phyloP scores from a whole-genome alignment of 2,329 filamentous ascomycete genomes.

The Phoma herbarum region DNA sequence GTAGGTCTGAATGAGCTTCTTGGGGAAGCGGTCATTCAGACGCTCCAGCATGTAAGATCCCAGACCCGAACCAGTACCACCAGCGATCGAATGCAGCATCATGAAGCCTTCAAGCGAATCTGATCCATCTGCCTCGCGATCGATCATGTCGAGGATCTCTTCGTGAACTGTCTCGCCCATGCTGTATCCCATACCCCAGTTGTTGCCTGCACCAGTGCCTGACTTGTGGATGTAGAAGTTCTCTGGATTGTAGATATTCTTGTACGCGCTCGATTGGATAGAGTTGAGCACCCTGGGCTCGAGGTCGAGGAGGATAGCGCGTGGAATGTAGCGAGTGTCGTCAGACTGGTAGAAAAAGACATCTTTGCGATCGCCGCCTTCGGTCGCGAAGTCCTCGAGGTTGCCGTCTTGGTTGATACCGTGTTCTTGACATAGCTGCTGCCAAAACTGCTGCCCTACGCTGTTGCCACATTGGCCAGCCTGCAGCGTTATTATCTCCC shows the following conservation, averaged over 20 bases:
- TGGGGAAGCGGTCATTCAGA: conserved; percentile 96
- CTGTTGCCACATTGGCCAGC: conserved; percentile 99
- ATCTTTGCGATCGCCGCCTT: conserved; percentile 97
- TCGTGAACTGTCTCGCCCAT: conserved; percentile 92
- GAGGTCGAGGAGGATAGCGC: conserved; percentile 93
- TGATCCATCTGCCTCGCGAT: conserved; percentile 96
- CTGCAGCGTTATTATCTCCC: conserved; percentile 99
- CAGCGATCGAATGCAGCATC: conserved; percentile 97
- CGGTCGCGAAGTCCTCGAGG: conserved; percentile 95
- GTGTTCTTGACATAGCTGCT: conserved; percentile 97
- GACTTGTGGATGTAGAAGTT: conserved; percentile 98
- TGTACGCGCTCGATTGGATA: conserved; percentile 93
- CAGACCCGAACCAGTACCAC: conserved; percentile 94
- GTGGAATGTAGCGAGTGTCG: conserved; percentile 96
- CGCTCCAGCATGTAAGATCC: conserved; percentile 94
- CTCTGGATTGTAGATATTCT: conserved; percentile 99
- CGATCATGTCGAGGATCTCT: conserved; percentile 99
- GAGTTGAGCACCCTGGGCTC: conserved; percentile 91
- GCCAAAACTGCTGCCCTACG: conserved; percentile 98
- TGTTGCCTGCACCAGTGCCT: conserved; percentile 93
- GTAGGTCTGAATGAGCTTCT: conserved; percentile 99
- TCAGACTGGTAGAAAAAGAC: conserved; percentile 99
- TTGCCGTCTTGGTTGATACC: conserved; percentile 98
- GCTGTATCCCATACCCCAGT: conserved; percentile 97
- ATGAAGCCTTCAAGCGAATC: conserved; percentile 99